Percentiles rank a stretch among this genome's conserved stretches.
These are phyloP conservation scores for Zygosaccharomyces bisporus DNA, from an alignment of 805 yeast genomes.

Conservation along the genomic window DNA sequence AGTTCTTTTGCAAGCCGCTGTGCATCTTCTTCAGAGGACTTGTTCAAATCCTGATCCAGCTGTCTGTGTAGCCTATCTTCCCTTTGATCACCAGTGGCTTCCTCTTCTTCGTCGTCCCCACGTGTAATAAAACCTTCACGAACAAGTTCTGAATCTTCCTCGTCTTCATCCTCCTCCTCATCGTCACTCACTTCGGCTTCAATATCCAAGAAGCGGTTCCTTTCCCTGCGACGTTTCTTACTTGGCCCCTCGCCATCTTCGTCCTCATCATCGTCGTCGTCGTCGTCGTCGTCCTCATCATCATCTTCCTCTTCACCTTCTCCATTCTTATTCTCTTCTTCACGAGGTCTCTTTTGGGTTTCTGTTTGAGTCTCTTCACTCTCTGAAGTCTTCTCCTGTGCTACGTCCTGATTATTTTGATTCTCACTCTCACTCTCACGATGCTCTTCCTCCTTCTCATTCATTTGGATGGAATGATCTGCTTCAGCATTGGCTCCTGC, in stretches of 20 bases:
- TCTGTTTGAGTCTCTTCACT: constrained; percentile 3
- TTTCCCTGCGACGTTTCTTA: constrained; percentile 45
- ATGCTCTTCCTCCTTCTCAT: constrained; percentile 1
- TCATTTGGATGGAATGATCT: constrained; percentile 2
- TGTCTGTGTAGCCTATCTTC: constrained; percentile 88
- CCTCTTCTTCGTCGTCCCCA: constrained; percentile 53
- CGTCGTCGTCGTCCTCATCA: constrained; percentile 47
- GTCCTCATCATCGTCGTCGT: constrained; percentile 59
- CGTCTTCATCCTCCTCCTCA: constrained; percentile 89
- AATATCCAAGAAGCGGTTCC: constrained; percentile 92
- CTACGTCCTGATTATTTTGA: constrained; percentile 1
- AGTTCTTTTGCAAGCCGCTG: constrained; percentile 88
- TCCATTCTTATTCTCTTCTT: constrained; percentile 32
- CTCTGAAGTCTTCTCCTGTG: not conserved
- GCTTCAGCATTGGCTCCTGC: constrained; percentile 1
- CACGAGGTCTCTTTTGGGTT: constrained; percentile 23
- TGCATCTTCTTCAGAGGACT: constrained; percentile 89
- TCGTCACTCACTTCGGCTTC: constrained; percentile 99
- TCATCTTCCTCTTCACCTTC: constrained; percentile 44
- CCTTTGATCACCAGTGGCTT: constrained; percentile 42
- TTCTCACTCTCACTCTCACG: not conserved
- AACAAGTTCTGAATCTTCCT: constrained; percentile 82
- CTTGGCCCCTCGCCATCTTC: constrained; percentile 45
- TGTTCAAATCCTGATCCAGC: constrained; percentile 81
- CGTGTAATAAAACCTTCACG: constrained; percentile 74